These are phyloP conservation scores for Fallopia convolvulus DNA, from an alignment of 148 eudicot species.

Conservation along the genomic window DNA sequence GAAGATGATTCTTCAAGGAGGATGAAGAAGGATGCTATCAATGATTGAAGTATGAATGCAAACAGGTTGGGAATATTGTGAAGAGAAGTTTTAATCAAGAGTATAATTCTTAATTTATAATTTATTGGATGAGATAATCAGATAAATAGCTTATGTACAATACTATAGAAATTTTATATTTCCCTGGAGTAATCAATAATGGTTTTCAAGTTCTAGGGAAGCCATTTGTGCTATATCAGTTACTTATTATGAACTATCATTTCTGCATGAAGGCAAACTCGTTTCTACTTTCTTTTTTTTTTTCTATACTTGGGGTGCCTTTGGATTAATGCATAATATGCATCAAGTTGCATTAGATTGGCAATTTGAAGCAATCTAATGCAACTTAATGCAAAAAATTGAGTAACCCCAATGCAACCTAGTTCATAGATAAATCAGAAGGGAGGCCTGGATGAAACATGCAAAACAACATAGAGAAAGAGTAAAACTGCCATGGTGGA, in stretches of 20 bases:
- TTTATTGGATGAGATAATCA: not conserved
- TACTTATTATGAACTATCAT: not conserved
- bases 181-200: not conserved
- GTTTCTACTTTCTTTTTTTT: not conserved
- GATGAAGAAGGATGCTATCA: not conserved
- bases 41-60: not conserved
- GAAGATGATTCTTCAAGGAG: not conserved
- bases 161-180: not conserved
- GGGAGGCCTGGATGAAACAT: not conserved
- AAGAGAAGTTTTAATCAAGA: not conserved
- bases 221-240: not conserved
- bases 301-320: no score
- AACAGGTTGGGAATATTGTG: not conserved
- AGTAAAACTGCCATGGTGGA: slow-evolving; percentile 5
- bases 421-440: not conserved
- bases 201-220: not conserved
- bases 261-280: not conserved
- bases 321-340: no score
- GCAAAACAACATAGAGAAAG: not conserved
- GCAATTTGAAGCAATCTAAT: no score
- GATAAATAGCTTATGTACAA: not conserved
- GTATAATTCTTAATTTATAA: not conserved
- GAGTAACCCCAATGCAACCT: no score
- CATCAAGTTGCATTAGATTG: no score
- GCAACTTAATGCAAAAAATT: no score